Evolutionary conservation across 768 basidiomycete species (phyloP).

Genomic region (Boletus coccyginus): DNA sequence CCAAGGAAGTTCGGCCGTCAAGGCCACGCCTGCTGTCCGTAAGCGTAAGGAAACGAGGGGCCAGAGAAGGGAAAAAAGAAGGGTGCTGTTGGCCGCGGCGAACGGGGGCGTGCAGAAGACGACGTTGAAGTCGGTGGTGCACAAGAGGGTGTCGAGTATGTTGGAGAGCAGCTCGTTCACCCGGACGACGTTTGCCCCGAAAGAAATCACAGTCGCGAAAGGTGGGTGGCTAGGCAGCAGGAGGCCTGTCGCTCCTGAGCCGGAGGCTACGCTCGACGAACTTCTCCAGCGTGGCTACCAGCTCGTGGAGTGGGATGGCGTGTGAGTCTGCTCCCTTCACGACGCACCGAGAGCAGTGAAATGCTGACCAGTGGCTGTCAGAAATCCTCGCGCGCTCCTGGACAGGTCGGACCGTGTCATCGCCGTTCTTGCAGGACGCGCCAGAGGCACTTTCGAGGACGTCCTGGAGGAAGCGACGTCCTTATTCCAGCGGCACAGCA

Average conservation of each 20-base stretch:
- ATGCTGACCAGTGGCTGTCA: background rate
- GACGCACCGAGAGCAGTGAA: no score
- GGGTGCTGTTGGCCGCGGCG: background rate
- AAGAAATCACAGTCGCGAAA: background rate
- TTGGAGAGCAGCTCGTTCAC: background rate
- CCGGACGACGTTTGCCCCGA: no score
- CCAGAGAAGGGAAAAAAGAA: background rate
- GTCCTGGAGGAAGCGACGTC: background rate
- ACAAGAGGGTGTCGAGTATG: background rate
- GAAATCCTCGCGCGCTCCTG: background rate
- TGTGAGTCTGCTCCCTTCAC: background rate
- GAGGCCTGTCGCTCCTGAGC: no score
- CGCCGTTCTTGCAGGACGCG: background rate
- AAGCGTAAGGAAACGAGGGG: background rate
- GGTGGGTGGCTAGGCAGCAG: constrained; percentile 4
- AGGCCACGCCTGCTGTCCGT: no score
- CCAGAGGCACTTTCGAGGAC: background rate
- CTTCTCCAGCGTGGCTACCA: background rate
- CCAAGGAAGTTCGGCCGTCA: no score
- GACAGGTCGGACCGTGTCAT: background rate
- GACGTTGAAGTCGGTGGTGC: background rate
- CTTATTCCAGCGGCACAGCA: background rate
- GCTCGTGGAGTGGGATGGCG: background rate
- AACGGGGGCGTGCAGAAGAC: background rate
- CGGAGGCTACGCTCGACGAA: background rate